phyloP scores from a whole-genome alignment of 2,329 filamentous ascomycete genomes.

The Fusarium poae region DNA sequence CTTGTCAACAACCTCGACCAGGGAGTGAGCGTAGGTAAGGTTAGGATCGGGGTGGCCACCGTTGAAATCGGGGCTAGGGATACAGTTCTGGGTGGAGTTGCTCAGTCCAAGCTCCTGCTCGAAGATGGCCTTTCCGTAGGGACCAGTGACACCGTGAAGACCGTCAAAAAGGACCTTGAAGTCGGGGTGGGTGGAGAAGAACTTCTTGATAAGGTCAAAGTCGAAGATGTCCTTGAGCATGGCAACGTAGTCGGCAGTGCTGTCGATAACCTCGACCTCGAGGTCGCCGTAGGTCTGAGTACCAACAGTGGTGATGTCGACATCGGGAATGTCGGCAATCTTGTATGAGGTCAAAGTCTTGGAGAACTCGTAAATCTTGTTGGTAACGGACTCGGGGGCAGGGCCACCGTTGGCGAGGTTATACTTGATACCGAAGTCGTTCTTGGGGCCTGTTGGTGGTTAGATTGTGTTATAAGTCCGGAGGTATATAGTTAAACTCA shows the following conservation, averaged over 20 bases:
- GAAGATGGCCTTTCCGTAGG: slow-evolving; percentile 95
- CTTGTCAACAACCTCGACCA: slow-evolving; percentile 94
- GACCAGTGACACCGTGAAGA: slow-evolving; percentile 93
- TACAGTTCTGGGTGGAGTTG: slow-evolving; percentile 86
- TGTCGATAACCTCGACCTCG: slow-evolving; percentile 96
- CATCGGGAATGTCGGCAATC: slow-evolving; percentile 84
- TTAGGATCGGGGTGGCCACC: slow-evolving; percentile 98
- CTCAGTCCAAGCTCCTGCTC: slow-evolving; percentile 90
- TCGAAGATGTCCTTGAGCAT: slow-evolving; percentile 99
- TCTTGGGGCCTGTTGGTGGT: slow-evolving; percentile 76
- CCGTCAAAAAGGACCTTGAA: slow-evolving; percentile 98
- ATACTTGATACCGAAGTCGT: slow-evolving; percentile 99
- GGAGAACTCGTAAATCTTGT: slow-evolving; percentile 95
- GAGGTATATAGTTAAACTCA: slow-evolving; percentile 58
- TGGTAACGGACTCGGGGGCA: slow-evolving; percentile 94
- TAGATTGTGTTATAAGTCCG: background rate
- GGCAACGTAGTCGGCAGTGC: slow-evolving; percentile 88
- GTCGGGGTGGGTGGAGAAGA: slow-evolving; percentile 86
- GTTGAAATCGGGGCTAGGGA: slow-evolving; percentile 93
- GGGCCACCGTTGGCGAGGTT: slow-evolving; percentile 97
- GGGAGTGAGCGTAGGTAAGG: slow-evolving; percentile 93
- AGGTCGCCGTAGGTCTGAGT: slow-evolving; percentile 85
- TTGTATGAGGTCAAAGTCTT: slow-evolving; percentile 94
- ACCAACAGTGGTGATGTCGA: slow-evolving; percentile 87
- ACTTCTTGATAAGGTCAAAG: slow-evolving; percentile 94